A percentile compares a stretch with the other conserved stretches of the same genome.
These are phyloP conservation scores for Bipolaris victoriae DNA, from an alignment of 2,329 filamentous ascomycete species.

Conservation along the genomic window DNA sequence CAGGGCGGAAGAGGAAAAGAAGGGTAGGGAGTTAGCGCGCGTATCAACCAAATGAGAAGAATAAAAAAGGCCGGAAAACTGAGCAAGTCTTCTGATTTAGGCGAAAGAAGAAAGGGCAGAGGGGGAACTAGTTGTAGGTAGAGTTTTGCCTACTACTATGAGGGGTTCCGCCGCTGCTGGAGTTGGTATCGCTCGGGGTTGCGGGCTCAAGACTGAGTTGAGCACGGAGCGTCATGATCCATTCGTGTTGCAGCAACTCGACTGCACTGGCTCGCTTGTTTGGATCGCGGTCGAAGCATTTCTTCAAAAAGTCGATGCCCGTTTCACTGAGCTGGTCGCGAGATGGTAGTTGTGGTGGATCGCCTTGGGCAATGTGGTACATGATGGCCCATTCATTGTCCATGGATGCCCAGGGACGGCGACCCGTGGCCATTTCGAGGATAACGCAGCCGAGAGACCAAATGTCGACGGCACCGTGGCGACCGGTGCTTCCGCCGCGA, in stretches of 20 bases:
- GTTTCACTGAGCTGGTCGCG: conserved; percentile 81
- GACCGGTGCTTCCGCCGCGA: conserved; percentile 74
- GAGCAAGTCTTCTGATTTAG: background rate
- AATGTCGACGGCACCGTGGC: conserved; percentile 87
- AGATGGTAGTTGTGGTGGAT: conserved; percentile 83
- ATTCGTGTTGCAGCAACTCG: conserved; percentile 92
- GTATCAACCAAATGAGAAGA: background rate
- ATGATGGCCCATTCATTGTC: conserved; percentile 99
- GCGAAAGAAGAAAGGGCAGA: background rate
- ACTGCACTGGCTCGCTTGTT: conserved; percentile 78
- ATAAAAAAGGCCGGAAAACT: background rate
- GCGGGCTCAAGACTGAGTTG: conserved; percentile 56
- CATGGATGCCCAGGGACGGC: conserved; percentile 90
- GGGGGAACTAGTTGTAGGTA: conserved; percentile 32
- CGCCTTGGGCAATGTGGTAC: conserved; percentile 99
- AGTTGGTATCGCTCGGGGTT: conserved; percentile 48
- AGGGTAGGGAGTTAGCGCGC: conserved; percentile 11
- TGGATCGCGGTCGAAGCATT: conserved; percentile 87
- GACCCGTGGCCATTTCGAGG: conserved; percentile 94
- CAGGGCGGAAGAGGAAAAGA: background rate
- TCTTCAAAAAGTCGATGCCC: conserved; percentile 86
- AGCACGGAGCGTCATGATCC: conserved; percentile 65
- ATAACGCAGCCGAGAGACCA: conserved; percentile 98
- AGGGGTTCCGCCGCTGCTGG: conserved; percentile 24
- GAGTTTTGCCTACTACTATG: conserved; percentile 43